Base-by-base conservation (phyloP, 2,329 filamentous ascomycete genomes). In the Paramyrothecium roridum region DNA sequence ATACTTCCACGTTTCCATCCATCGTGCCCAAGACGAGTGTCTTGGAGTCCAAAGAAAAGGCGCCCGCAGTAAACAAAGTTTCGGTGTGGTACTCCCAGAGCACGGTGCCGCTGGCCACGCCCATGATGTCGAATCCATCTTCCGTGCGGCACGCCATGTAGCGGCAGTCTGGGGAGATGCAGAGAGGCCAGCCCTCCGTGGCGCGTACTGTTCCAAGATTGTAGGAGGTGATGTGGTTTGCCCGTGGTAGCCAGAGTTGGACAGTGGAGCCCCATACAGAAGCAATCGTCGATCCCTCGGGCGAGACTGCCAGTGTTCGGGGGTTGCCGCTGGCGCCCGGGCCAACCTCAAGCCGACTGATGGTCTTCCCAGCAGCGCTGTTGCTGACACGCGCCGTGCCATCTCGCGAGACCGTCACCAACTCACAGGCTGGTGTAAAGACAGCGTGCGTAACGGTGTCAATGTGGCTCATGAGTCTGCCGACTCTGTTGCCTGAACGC, bases 101-200 rank as follows among this genome's bases (percentile, higher is more conserved):
- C 1, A 75, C 59, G 2, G 54, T 55, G 0, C 74, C 74, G 1
- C 72, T 69, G 11, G 57, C 57, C 23, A 73, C 60, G 13, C 76
- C 72, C 62, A 73, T 72, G 19, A 76, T 59, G 21, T 77, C 75
- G 52, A 76, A 71, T 8, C 74, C 75, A 3, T 70, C 67, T 52
- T 77, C 75, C 0, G 70, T 77, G 56, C 74, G 65, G 57, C 71
- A 73, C 19, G 63, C 66, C 62, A 77, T 63, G 57, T 69, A 74
- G 47, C 67, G 58, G 22, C 69, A 68, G 56, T 76, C 72, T 2
- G 70, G 63, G 3, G 74, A 76, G 33, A 76, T 65, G 40, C 64
- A 66, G 52, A 77, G 59, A 20, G 75, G 74, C 73, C 73, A 76
- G 23, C 74, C 74, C 56, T 77, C 75, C 16, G 45, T 57, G 48